These are phyloP conservation scores for Zoysia pacifica DNA, from an alignment of 176 grass and related monocot genomes.

Conservation along the genomic window DNA sequence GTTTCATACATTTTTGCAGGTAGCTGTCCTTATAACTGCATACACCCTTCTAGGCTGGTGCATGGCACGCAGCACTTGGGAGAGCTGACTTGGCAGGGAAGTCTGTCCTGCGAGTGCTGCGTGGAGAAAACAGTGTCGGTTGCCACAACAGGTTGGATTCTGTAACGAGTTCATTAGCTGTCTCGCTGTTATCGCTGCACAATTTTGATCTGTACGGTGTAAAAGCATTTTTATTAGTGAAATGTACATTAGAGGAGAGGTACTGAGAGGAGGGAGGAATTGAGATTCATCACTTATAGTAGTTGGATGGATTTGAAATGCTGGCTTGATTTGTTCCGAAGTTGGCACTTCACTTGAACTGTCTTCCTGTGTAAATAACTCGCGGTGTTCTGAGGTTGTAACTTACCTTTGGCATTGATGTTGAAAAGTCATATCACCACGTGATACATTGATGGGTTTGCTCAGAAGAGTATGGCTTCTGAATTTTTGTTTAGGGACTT, in stretches of 20 bases:
- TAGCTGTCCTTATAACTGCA: slow-evolving; percentile 34
- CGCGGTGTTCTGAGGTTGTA: slow-evolving; percentile 29
- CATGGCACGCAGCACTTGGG: slow-evolving; percentile 30
- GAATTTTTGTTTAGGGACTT: slow-evolving; percentile 3
- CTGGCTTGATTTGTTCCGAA: slow-evolving; percentile 43
- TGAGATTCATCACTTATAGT: slow-evolving; percentile 60
- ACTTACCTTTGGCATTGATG: slow-evolving; percentile 9
- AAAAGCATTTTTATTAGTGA: slow-evolving; percentile 60
- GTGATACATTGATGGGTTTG: not conserved
- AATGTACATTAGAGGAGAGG: slow-evolving; percentile 58
- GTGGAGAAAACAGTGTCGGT: slow-evolving; percentile 13
- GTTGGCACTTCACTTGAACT: not conserved
- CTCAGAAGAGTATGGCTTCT: not conserved
- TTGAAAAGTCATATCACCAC: slow-evolving; percentile 3
- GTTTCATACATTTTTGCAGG: slow-evolving; percentile 32
- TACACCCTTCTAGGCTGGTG: slow-evolving; percentile 25
- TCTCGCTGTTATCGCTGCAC: slow-evolving; percentile 46
- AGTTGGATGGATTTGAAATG: slow-evolving; percentile 48
- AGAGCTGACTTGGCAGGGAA: slow-evolving; percentile 29
- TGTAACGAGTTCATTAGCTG: slow-evolving; percentile 37
- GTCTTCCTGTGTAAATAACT: slow-evolving; percentile 40
- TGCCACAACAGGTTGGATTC: slow-evolving; percentile 2
- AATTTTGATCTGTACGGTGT: slow-evolving; percentile 71
- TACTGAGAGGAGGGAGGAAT: slow-evolving; percentile 24
- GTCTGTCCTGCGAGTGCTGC: slow-evolving; percentile 24